Conservation (phyloP, 2,329 filamentous ascomycete genomes). For the Ophidiomyces ophidiicola region DNA sequence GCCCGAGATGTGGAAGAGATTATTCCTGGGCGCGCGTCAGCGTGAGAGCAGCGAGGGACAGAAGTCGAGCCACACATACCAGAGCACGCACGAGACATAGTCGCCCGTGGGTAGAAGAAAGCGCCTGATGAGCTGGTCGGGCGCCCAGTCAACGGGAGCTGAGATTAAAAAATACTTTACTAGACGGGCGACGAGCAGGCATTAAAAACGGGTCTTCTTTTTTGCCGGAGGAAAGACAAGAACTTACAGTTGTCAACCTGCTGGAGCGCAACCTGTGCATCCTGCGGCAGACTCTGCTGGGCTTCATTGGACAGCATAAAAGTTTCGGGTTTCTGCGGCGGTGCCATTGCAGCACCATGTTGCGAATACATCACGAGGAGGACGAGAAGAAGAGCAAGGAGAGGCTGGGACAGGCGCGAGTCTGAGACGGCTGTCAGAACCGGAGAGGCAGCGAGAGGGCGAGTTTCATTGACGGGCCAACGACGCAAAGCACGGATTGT, state of each 20-base stretch:
- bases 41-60: too few species aligned
- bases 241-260: slow-evolving; percentile 92
- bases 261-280: slow-evolving; percentile 92
- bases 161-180: slow-evolving; percentile 99
- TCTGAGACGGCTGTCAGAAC: slow-evolving; percentile 15
- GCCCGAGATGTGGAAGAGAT: slow-evolving; percentile 97
- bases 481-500: slow-evolving; percentile 21
- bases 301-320: slow-evolving; percentile 97
- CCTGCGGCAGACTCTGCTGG: slow-evolving; percentile 87
- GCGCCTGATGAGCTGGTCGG: slow-evolving; percentile 89
- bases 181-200: slow-evolving; percentile 30
- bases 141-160: slow-evolving; percentile 92
- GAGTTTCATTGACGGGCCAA: slow-evolving; percentile 12
- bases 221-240: not conserved
- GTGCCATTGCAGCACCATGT: slow-evolving; percentile 70
- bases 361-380: slow-evolving; percentile 57
- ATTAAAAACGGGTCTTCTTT: not conserved
- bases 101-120: slow-evolving; percentile 94
- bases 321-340: slow-evolving; percentile 92
- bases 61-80: slow-evolving; percentile 44
- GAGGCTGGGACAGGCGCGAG: slow-evolving; percentile 3
- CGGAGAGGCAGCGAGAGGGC: slow-evolving; percentile 14
- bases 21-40: too few species aligned
- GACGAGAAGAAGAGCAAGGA: slow-evolving; percentile 10
- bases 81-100: slow-evolving; percentile 96